Evolutionary conservation across 2,329 filamentous ascomycete species (phyloP).

Genomic region (Phyllosticta capitalensis): DNA sequence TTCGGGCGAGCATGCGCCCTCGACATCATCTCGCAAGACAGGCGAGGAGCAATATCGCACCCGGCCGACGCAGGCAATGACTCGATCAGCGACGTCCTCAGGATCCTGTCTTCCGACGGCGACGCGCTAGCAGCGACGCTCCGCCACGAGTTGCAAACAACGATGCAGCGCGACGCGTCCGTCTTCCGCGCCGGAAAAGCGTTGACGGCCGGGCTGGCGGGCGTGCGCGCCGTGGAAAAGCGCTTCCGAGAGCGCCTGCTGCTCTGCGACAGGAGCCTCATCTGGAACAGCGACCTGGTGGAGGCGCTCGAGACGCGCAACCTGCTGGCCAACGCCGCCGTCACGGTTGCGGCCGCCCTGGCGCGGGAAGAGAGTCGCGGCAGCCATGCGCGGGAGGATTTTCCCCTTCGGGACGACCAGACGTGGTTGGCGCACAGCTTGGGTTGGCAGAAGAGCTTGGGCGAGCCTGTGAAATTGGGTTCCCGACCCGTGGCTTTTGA

Average conservation of each 20-base stretch:
- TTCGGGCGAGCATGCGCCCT: conserved; percentile 39
- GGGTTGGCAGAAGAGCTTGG: conserved; percentile 35
- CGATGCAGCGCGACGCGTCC: conserved; percentile 38
- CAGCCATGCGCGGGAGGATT: conserved; percentile 41
- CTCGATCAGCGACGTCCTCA: conserved; percentile 27
- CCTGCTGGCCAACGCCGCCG: conserved; percentile 37
- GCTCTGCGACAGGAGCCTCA: conserved; percentile 35
- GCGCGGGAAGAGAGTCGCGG: conserved; percentile 37
- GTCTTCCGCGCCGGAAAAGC: conserved; percentile 37
- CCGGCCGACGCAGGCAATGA: conserved; percentile 27
- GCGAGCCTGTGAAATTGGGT: conserved; percentile 31
- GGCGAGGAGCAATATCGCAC: conserved; percentile 23
- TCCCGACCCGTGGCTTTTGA: conserved; percentile 34
- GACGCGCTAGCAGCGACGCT: conserved; percentile 29
- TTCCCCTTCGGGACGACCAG: conserved; percentile 32
- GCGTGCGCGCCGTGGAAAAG: conserved; percentile 27
- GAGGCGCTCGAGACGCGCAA: conserved; percentile 41
- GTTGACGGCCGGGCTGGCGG: conserved; percentile 23
- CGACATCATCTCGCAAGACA: conserved; percentile 20
- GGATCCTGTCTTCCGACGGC: conserved; percentile 29
- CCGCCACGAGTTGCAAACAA: conserved; percentile 35
- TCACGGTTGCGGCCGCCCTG: conserved; percentile 37
- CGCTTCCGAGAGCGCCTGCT: conserved; percentile 28
- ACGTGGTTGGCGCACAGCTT: conserved; percentile 40
- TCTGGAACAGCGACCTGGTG: conserved; percentile 42